Base-by-base conservation (phyloP, 805 yeast species). In the Candida anglica region DNA sequence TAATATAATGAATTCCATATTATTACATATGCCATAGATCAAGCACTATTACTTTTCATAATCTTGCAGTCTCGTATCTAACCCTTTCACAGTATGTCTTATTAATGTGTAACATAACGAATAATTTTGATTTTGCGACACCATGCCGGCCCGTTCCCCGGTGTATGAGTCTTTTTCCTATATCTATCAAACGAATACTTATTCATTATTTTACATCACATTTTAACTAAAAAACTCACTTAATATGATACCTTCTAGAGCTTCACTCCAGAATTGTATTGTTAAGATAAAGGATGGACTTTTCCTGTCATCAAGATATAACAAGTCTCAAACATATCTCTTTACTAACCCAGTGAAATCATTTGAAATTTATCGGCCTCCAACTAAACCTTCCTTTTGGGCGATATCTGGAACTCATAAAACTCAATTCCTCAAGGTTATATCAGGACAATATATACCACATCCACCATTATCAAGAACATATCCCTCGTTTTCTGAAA, bases 381-480 rank as follows among this genome's bases (percentile, higher is more conserved):
- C 26, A 22, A 19, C 29, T 6, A 36, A 46, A 21, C 48, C 56
- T 3, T 41, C 55, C 8, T 48, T 42, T 18, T 63, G 63, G 65
- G 56, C 58, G 6, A 39, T 65, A 8, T 30, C 51, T 13, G 73
- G 72, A 3, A 52, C 80, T 1, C 45, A 55, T 18, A 84, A 81
- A 54, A 57, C 79, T 1, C 67, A 66, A 14, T 63, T 86, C 16
- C 58, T 86, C 18, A 66, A 69, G 31, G 60, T 73, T 1, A 39
- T 85, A n/a, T 72, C 86, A 0, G 79, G 81, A 3, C 67, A 73
- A 28, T 71, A 64, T 43, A 42, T 74, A 6, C 58, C 77, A 0
- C 65, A 58, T 2, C 87, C 88, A 1, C 64, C 78, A 0, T 44
- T 60, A 2, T 57, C 79, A 0, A 57, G 88, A 30, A 48, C 59